Conservation (phyloP, 352 stramenopile genomes). For the Ophiocytium majus region DNA sequence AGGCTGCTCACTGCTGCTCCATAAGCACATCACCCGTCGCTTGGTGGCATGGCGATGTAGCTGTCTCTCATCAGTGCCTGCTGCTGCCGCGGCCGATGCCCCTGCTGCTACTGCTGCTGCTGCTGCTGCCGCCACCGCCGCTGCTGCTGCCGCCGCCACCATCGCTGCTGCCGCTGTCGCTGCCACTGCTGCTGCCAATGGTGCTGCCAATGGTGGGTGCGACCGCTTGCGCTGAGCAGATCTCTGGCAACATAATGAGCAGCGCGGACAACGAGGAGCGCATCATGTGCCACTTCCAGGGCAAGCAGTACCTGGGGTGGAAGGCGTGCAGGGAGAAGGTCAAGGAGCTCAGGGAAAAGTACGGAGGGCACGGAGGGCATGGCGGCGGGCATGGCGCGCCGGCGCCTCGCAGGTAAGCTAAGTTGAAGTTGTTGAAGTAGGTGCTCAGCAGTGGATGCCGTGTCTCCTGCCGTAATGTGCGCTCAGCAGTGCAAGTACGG, state of each 20-base stretch:
- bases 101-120: too few relatives aligned
- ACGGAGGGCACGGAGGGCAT: not conserved
- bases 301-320: conserved; percentile 57
- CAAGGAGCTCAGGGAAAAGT: conserved; percentile 48
- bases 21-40: too few relatives aligned
- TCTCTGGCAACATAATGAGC: conserved; percentile 54
- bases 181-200: too few relatives aligned
- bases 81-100: too few relatives aligned
- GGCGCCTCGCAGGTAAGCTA: not conserved
- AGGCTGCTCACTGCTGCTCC: too few relatives aligned
- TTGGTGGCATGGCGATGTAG: too few relatives aligned
- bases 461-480: not conserved
- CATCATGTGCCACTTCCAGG: conserved; percentile 57
- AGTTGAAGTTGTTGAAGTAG: not conserved
- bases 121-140: too few relatives aligned
- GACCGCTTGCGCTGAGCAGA: too few relatives aligned
- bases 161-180: too few relatives aligned
- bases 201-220: too few relatives aligned
- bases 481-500: not conserved
- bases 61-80: too few relatives aligned
- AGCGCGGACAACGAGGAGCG: conserved; percentile 55
- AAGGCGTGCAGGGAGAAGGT: conserved; percentile 54
- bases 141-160: too few relatives aligned
- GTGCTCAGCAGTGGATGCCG: not conserved
- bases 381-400: not conserved